Conservation (phyloP, 768 basidiomycete genomes). For the Termitomyces sp. region DNA sequence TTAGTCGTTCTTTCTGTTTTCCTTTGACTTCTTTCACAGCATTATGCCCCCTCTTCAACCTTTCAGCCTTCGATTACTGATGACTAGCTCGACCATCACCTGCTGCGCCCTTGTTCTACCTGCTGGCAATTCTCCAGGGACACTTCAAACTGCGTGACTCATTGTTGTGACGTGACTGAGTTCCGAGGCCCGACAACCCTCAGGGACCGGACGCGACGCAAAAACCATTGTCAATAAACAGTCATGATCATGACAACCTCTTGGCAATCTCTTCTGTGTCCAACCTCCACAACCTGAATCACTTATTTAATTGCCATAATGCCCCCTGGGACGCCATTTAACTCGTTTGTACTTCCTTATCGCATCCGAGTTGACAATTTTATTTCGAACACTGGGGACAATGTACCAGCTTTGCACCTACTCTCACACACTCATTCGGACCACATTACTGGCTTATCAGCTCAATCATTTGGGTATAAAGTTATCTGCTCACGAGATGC, state of each 20-base stretch:
- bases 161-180: too few species aligned
- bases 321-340: slow-evolving; percentile 74
- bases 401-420: slow-evolving; percentile 55
- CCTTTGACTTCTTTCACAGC: too few species aligned
- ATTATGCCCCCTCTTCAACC: too few species aligned
- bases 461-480: slow-evolving; percentile 64
- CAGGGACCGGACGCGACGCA: too few species aligned
- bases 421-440: slow-evolving; percentile 89
- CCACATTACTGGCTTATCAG: slow-evolving; percentile 72
- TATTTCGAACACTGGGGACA: slow-evolving; percentile 30
- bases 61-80: too few species aligned
- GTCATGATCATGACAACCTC: background rate
- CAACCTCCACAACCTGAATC: background rate
- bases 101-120: too few species aligned
- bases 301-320: slow-evolving; percentile 27
- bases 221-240: too few species aligned
- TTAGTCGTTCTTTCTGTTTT: too few species aligned
- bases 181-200: too few species aligned
- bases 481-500: slow-evolving; percentile 81
- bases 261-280: background rate
- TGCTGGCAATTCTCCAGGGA: too few species aligned
- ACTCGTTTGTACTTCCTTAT: slow-evolving; percentile 76
- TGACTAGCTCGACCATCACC: too few species aligned
- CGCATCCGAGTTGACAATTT: slow-evolving; percentile 86
- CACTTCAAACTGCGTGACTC: too few species aligned